Conservation (phyloP, 2,329 filamentous ascomycete species). For the Aureobasidium mangrovei region DNA sequence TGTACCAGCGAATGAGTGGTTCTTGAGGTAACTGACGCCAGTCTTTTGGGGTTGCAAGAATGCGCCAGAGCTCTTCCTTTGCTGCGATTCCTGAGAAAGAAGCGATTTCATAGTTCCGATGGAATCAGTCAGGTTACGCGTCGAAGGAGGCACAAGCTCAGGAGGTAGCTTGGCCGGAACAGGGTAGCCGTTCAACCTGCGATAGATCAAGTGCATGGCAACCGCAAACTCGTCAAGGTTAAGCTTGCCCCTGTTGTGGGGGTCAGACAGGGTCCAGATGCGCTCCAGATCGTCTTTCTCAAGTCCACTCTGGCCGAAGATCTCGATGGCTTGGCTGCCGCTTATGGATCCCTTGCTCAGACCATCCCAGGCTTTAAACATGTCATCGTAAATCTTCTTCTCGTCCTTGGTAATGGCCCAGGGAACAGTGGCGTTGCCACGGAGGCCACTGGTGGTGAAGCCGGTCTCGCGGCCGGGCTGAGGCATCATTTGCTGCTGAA, state of each 20-base stretch:
- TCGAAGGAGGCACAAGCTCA: constrained; percentile 89
- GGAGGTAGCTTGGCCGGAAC: constrained; percentile 79
- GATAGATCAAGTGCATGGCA: constrained; percentile 97
- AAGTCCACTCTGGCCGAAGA: constrained; percentile 91
- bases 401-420: constrained; percentile 99
- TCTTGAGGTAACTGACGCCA: constrained; percentile 96
- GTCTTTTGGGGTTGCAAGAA: constrained; percentile 90
- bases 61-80: constrained; percentile 79
- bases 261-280: constrained; percentile 90
- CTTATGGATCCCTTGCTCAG: constrained; percentile 86
- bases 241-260: constrained; percentile 85
- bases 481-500: constrained; percentile 95
- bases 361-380: constrained; percentile 96
- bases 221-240: constrained; percentile 97
- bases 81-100: constrained; percentile 80
- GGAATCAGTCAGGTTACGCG: constrained; percentile 83
- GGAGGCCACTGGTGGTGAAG: constrained; percentile 77
- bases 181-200: constrained; percentile 92
- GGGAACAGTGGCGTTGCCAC: constrained; percentile 89
- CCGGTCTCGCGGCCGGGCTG: constrained; percentile 83
- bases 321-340: constrained; percentile 89
- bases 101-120: constrained; percentile 89
- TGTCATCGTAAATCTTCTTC: constrained; percentile 89
- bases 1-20: constrained; percentile 67
- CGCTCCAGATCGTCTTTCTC: constrained; percentile 83